These are phyloP conservation scores for Ganoderma lingzhi DNA, from an alignment of 1,284 basidiomycete genomes.

Conservation along the genomic window DNA sequence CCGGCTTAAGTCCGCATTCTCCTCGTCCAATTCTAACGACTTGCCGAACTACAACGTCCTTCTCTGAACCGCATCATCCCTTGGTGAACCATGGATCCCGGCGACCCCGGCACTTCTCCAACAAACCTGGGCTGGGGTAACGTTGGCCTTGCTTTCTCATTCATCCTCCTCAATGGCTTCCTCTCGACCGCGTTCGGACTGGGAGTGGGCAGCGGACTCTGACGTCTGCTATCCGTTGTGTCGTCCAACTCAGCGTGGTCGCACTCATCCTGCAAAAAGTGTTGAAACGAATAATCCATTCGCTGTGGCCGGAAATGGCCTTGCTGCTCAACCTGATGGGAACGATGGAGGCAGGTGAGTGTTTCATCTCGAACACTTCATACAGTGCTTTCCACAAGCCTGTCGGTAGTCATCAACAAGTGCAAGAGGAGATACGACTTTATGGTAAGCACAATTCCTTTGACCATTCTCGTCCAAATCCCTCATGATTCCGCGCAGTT, in stretches of 20 bases:
- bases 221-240: slow-evolving; percentile 75
- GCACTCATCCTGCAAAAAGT: slow-evolving; percentile 75
- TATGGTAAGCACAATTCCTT: slow-evolving; percentile 60
- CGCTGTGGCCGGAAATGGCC: slow-evolving; percentile 77
- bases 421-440: slow-evolving; percentile 74
- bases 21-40: background rate
- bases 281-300: slow-evolving; percentile 79
- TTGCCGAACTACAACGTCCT: background rate
- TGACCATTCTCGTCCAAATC: background rate
- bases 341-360: slow-evolving; percentile 69
- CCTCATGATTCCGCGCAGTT: slow-evolving; percentile 57
- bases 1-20: background rate
- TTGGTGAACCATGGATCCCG: slow-evolving; percentile 30
- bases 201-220: slow-evolving; percentile 75
- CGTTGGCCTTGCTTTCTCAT: slow-evolving; percentile 76
- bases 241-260: slow-evolving; percentile 79
- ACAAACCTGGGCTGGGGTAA: slow-evolving; percentile 69
- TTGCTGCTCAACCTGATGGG: slow-evolving; percentile 78
- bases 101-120: slow-evolving; percentile 18
- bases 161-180: slow-evolving; percentile 71
- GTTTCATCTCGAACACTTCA: background rate
- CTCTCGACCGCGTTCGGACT: slow-evolving; percentile 72
- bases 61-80: background rate
- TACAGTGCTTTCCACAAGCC: background rate
- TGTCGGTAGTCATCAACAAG: slow-evolving; percentile 66